phyloP scores from a whole-genome alignment of 148 eudicot genomes.

The Chenopodium formosanum region DNA sequence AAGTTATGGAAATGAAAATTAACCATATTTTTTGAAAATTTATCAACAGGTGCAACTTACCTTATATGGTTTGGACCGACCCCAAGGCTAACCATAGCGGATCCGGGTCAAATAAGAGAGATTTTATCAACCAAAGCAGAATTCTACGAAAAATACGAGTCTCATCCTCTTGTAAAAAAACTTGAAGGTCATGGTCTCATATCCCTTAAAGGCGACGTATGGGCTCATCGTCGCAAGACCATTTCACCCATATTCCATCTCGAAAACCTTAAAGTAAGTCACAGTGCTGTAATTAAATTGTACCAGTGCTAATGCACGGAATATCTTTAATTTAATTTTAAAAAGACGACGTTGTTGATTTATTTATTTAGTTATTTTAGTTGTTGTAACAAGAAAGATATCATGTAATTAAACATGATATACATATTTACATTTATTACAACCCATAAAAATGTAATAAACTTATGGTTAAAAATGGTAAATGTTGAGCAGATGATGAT shows the following conservation, averaged over 20 bases:
- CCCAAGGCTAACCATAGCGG: slow-evolving; percentile 56
- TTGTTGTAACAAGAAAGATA: neutral
- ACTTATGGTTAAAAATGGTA: slow-evolving; percentile 7
- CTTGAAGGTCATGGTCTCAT: slow-evolving; percentile 77
- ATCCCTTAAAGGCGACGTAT: slow-evolving; percentile 62
- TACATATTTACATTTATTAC: slow-evolving; percentile 4
- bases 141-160: slow-evolving; percentile 60
- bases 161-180: slow-evolving; percentile 59
- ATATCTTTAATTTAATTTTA: too few species aligned
- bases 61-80: slow-evolving; percentile 78
- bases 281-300: neutral
- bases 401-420: too few species aligned
- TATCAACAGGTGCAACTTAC: slow-evolving; percentile 49
- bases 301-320: too few species aligned
- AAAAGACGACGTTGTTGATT: too few species aligned
- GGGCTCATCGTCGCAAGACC: slow-evolving; percentile 77
- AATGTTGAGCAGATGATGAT: slow-evolving; percentile 53
- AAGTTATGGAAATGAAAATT: neutral
- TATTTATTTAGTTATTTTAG: neutral
- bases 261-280: slow-evolving; percentile 69
- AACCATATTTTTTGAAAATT: neutral
- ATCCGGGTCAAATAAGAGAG: slow-evolving; percentile 56
- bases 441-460: neutral
- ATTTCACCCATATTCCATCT: slow-evolving; percentile 67
- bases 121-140: slow-evolving; percentile 48